Base-by-base conservation (phyloP, 192 early-diverging fungal genomes). In the Coemansia sp. region DNA sequence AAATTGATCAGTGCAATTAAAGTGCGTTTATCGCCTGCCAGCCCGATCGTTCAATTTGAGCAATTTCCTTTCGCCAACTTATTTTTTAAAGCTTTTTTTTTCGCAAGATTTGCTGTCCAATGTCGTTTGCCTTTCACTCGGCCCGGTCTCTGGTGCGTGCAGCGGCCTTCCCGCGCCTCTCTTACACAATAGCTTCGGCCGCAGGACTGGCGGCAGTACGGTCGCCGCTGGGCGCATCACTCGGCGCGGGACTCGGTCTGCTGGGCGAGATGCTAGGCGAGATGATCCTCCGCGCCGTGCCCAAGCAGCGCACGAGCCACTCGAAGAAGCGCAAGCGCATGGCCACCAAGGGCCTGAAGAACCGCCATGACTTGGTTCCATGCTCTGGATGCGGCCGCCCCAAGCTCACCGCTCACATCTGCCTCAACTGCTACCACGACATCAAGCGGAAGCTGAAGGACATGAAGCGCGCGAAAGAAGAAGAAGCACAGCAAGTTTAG, bases 271-370 rank as follows among this genome's bases (percentile, higher is more conserved):
- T 87, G 37, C 65, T 91, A 3, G 59, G 65, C 17, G 86, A 88
- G 15, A 81, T 87, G 47, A 83, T 94, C 40, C 72, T 95, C 53
- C 88, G 86, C 76, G 93, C 95, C 1, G 95, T 92, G 31, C 95
- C 95, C 10, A 97, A 97, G 83, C 93, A 93, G 82, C 90, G 92
- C 74, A 97, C 95, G 0, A 94, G 94, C 24, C 95, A 97, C 66
- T 84, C 90, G 36, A 95, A 93, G 73, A 94, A 95, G 83, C 90
- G 92, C 70, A 93, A 90, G 90, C 86, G 92, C 63, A 87, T 88
- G 58, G 84, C 90, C 12, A 91, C 87, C 71, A 93, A 93, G 69
- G 89, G 90, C 54, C 72, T 93, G 45, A 87, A 88, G 84, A 87
- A 84, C 64, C 82, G 88, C 29, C 71, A 87, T 25, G 89, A 94